Evolutionary conservation across 192 early-diverging fungal species (phyloP), one percentile per base, ranked within the genome.

Genomic region (Physocladia obscura): DNA sequence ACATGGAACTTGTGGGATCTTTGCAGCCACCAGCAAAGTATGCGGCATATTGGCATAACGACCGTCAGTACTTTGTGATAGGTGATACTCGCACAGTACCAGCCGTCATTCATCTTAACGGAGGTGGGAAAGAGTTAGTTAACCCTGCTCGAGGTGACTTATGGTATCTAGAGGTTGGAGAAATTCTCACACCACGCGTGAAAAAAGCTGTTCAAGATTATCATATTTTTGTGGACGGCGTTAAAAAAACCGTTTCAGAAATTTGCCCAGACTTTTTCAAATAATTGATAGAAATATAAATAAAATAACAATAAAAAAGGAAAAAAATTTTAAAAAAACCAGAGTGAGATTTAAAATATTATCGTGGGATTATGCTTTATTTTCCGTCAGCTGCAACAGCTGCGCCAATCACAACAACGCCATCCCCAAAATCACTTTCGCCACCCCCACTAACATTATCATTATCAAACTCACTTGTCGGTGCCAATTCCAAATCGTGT

Each of bases 221-320:
- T 29, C 8, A 5, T 4, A 35, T 62, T 4, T 62, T 47, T 38
- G 40, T 62, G 40, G 60, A 62, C 27, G 60, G 60, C 5, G 39
- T 35, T 35, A 11, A 47, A 4, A 22, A 8, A 5, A 62, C 38
- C n/a, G 40, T 62, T 6, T 4, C 37, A 5, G 60, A 62, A 24
- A 24, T 62, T 11, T 62, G 60, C 29, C 57, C 57, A 8, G 40
- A n/a, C 40, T 44, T n/a, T n/a, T n/a, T n/a, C n/a, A n/a, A n/a
- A n/a, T n/a, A n/a, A n/a, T n/a, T n/a, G n/a, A n/a, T n/a, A n/a
- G n/a, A n/a, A n/a, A n/a, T n/a, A n/a, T n/a, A n/a, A n/a, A n/a
- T n/a, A n/a, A n/a, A n/a, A n/a, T n/a, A n/a, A n/a, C n/a, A n/a
- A n/a, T n/a, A n/a, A n/a, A n/a, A n/a, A n/a, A n/a, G n/a, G n/a